Evolutionary conservation across 1,284 basidiomycete species (phyloP).

Genomic region (Ustilago xerochloae): DNA sequence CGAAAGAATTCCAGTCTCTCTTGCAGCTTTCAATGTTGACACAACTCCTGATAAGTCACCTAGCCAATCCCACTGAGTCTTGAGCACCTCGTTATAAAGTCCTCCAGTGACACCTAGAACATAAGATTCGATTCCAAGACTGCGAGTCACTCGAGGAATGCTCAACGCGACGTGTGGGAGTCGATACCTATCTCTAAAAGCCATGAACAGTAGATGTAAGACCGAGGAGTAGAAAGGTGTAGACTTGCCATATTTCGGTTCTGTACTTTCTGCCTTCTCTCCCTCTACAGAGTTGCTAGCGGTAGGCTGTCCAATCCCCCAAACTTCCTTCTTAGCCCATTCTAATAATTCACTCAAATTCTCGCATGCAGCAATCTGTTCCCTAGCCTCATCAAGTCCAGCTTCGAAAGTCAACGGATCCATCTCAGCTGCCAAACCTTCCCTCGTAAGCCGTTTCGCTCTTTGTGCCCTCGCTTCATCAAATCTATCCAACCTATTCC

Average conservation of each 20-base stretch:
- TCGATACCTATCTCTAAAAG: constrained; percentile 55
- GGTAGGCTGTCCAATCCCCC: constrained; percentile 16
- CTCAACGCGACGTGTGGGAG: constrained; percentile 54
- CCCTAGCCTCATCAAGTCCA: constrained; percentile 49
- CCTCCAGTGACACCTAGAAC: constrained; percentile 61
- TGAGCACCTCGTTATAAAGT: constrained; percentile 59
- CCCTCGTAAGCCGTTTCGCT: constrained; percentile 22
- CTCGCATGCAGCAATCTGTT: constrained; percentile 42
- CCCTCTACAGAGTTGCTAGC: background rate
- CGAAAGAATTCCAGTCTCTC: constrained; percentile 42
- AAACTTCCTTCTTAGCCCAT: constrained; percentile 46
- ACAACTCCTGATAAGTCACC: constrained; percentile 46
- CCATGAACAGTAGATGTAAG: constrained; percentile 56
- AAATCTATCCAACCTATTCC: constrained; percentile 27
- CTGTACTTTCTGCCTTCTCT: background rate
- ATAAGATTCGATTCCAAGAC: constrained; percentile 52
- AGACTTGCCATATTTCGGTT: constrained; percentile 42
- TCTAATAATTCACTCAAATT: constrained; percentile 38
- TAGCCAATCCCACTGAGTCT: constrained; percentile 57
- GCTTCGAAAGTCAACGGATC: constrained; percentile 37
- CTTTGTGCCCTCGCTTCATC: constrained; percentile 22
- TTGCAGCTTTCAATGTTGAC: constrained; percentile 27
- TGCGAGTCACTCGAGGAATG: constrained; percentile 36
- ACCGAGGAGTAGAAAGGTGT: constrained; percentile 61
- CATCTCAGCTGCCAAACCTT: constrained; percentile 40